Base-by-base conservation (phyloP, 2,329 filamentous ascomycete species). In the Ophiostoma novo-ulmi region DNA sequence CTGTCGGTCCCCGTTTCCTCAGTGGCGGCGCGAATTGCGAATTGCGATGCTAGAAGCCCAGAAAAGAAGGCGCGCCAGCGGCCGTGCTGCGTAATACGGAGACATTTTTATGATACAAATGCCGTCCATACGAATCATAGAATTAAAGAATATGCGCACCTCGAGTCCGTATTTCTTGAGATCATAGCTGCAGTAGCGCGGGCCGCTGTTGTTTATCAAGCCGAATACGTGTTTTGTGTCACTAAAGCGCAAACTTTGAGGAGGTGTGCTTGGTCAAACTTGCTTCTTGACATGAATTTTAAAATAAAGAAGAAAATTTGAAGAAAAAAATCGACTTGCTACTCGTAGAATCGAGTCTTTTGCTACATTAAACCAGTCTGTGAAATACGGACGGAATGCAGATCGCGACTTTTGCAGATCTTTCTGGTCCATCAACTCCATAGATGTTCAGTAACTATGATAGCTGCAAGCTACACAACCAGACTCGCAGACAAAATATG, bases 361-460 rank as follows among this genome's bases (percentile, higher is more conserved):
- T 17, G 39, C 39, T 44, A 44, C 39, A 7, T 13, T 14, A 22
- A 58, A 58, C 52, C 52, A 10, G 52, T 58, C 52, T 58, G 22
- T 8, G 10, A 26, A 11, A 58, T 58, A 36, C 39, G 70, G 55
- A 41, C 55, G 70, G 70, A 69, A 69, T 71, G 70, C 66, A 64
- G 66, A 65, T 70, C 39, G 55, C 70, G 36, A 22, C 20, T 41
- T 68, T 55, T 41, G 36, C 65, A 67, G 26, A 70, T 65, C 31
- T 26, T 35, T 61, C 41, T 52, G 39, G 10, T 39, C 48, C n/a
- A n/a, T 22, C 31, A 70, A 22, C 39, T 55, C n/a, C 10, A 67
- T 65, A 44, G 44, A 65, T 38, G 61, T 48, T n/a, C 44, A 48
- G 44, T 48, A 48, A 7, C 44, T 20, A 11, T 39, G 31, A 31